A percentile compares a stretch with the other conserved stretches of the same genome.
phyloP scores from a whole-genome alignment of 768 basidiomycete species.

The Cystobasidium ongulense region DNA sequence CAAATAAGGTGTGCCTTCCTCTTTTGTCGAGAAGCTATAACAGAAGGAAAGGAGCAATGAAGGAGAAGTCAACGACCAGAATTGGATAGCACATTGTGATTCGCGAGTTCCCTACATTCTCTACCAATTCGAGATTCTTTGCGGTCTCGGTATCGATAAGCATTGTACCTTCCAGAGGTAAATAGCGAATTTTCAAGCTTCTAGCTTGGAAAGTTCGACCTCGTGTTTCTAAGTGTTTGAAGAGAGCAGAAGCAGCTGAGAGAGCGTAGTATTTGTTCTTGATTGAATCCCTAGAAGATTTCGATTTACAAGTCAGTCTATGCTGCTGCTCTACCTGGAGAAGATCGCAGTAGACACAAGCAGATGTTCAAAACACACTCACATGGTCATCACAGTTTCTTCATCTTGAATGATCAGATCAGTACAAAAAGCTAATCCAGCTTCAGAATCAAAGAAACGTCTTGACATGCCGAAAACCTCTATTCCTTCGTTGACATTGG shows the following conservation, averaged over 20 bases:
- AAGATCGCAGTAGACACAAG: too few relatives aligned
- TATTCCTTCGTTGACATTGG: slow-evolving; percentile 2
- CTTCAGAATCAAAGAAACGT: slow-evolving; percentile 24
- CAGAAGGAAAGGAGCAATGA: not conserved
- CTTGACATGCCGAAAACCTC: not conserved
- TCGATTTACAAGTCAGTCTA: too few relatives aligned
- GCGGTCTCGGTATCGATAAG: slow-evolving; percentile 86
- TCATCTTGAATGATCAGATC: slow-evolving; percentile 70
- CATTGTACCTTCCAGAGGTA: slow-evolving; percentile 55
- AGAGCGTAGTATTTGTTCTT: slow-evolving; percentile 70
- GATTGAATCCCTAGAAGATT: slow-evolving; percentile 16
- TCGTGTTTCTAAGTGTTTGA: slow-evolving; percentile 69
- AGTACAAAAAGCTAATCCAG: slow-evolving; percentile 50
- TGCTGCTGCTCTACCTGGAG: too few relatives aligned
- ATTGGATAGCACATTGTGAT: too few relatives aligned
- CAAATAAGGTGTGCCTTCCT: slow-evolving; percentile 39
- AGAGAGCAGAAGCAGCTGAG: slow-evolving; percentile 73
- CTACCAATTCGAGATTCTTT: slow-evolving; percentile 78
- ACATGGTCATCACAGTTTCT: slow-evolving; percentile 45
- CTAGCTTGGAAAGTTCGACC: slow-evolving; percentile 59
- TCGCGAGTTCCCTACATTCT: slow-evolving; percentile 54
- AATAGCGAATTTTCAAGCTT: slow-evolving; percentile 42
- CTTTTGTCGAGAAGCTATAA: slow-evolving; percentile 35
- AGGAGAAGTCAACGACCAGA: not conserved
- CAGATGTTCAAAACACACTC: not conserved